phyloP scores from a whole-genome alignment of 192 early-diverging fungal species.

The Gigaspora rosea region DNA sequence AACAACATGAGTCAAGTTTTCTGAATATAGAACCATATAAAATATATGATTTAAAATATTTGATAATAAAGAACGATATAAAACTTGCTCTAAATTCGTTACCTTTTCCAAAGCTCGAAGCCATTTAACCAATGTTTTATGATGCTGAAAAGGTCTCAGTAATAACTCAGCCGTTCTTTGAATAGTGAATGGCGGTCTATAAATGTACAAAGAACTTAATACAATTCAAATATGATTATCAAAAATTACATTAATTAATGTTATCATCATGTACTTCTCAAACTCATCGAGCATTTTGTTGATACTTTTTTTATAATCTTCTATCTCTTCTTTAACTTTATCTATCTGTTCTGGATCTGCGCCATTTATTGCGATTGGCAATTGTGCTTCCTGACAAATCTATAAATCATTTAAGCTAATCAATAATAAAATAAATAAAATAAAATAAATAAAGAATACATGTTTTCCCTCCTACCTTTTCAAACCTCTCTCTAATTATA shows the following conservation, averaged over 20 bases:
- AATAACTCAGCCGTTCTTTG: not conserved
- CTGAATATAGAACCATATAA: too few species aligned
- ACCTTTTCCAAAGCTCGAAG: slow-evolving; percentile 11
- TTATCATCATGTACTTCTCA: not conserved
- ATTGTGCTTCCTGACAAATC: not conserved
- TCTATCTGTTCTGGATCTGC: not conserved
- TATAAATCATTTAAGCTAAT: not conserved
- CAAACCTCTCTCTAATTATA: not conserved
- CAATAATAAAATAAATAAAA: not conserved
- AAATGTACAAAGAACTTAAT: not conserved
- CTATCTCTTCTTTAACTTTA: not conserved
- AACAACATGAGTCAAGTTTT: too few species aligned
- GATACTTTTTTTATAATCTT: not conserved
- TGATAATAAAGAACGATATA: not conserved
- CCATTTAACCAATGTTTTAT: slow-evolving; percentile 12
- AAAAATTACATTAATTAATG: not conserved
- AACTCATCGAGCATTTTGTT: not conserved
- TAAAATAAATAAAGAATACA: too few species aligned
- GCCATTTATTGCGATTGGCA: not conserved
- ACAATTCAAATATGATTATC: not conserved
- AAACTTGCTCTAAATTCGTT: not conserved
- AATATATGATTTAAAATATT: too few species aligned
- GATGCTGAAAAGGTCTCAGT: slow-evolving; percentile 4
- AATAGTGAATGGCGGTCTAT: slow-evolving; percentile 7
- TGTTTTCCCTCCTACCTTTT: not conserved